Base-by-base conservation (phyloP, 2,329 filamentous ascomycete genomes). In the Podosphaera xanthii region DNA sequence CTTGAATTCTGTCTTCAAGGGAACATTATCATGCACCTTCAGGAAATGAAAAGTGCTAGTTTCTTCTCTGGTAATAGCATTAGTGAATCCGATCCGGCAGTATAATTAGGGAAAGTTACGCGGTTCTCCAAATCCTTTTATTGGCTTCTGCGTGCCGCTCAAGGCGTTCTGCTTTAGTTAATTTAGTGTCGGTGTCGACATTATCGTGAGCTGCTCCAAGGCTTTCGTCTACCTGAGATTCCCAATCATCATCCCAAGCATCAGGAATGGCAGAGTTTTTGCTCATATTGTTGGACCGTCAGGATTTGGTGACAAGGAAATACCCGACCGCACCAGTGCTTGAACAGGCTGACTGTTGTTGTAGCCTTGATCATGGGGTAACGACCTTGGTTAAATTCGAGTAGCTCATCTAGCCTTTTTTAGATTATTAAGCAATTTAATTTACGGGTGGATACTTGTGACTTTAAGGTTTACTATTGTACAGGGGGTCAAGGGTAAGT, bases 221-320 rank as follows among this genome's bases (percentile, higher is more conserved):
- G 49, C 70, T 69, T 60, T 69, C 76, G 70, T 94, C 88, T 60
- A 86, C 87, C 68, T 85, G 78, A 4, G 75, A 72, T 69, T 91
- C 87, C 89, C 90, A 97, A 67, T 95, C 87, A 66, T 94, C 83
- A 63, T 74, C 88, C 91, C 91, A 96, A 30, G 88, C 90, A 70
- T 89, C 81, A 44, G 86, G 83, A 60, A 84, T 70, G 31, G 70
- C 71, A 55, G 65, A 63, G 65, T 75, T 72, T 73, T 67, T 69
- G 61, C 60, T 63, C 68, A 70, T 69, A n/a, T 10, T 42, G 12
- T 33, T 30, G 59, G 36, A 31, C 44, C 50, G 12, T n/a, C 14
- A 12, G 2, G 14, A 31, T 46, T 36, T 9, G 52, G 12, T 12
- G 33, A 35, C 2, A 6, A 35, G 31, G 33, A 54, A 4, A 33